phyloP scores from a whole-genome alignment of 2,329 filamentous ascomycete species.

The Gremmenia infestans region DNA sequence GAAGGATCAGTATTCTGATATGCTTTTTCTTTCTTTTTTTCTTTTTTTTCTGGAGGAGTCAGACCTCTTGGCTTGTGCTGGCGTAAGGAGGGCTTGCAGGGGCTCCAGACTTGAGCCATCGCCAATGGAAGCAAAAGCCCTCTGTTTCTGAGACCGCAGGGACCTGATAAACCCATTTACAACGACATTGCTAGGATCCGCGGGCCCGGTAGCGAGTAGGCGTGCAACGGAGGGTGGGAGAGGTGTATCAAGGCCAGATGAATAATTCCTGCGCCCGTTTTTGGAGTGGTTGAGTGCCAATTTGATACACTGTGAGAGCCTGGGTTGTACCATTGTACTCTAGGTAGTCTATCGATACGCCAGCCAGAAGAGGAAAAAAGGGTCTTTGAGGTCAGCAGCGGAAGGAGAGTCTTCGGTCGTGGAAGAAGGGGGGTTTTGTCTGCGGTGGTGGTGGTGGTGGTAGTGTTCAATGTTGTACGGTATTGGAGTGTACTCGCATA shows the following conservation, averaged over 20 bases:
- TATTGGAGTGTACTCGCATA: no score
- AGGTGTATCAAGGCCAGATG: neutral
- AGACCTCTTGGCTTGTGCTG: conserved; percentile 26
- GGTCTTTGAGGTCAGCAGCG: no score
- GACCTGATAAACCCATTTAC: conserved; percentile 79
- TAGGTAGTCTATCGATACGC: no score
- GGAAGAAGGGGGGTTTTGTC: neutral
- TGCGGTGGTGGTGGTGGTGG: neutral
- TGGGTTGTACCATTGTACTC: conserved; percentile 6
- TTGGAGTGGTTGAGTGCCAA: conserved; percentile 5
- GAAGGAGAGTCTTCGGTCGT: neutral
- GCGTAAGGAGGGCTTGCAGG: conserved; percentile 51
- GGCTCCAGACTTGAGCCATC: conserved; percentile 80
- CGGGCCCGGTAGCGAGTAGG: conserved; percentile 49
- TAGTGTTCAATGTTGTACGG: neutral
- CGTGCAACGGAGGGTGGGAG: conserved; percentile 43
- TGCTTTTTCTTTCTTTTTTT: no score
- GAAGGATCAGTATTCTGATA: conserved; percentile 5
- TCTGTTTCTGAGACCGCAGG: conserved; percentile 77
- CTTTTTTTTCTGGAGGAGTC: neutral
- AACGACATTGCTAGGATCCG: conserved; percentile 44
- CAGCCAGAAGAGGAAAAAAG: neutral
- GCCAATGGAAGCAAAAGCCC: conserved; percentile 77
- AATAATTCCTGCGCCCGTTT: neutral
- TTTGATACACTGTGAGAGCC: conserved; percentile 2